phyloP scores from a whole-genome alignment of 768 basidiomycete species.

The Amanita polypyramis region DNA sequence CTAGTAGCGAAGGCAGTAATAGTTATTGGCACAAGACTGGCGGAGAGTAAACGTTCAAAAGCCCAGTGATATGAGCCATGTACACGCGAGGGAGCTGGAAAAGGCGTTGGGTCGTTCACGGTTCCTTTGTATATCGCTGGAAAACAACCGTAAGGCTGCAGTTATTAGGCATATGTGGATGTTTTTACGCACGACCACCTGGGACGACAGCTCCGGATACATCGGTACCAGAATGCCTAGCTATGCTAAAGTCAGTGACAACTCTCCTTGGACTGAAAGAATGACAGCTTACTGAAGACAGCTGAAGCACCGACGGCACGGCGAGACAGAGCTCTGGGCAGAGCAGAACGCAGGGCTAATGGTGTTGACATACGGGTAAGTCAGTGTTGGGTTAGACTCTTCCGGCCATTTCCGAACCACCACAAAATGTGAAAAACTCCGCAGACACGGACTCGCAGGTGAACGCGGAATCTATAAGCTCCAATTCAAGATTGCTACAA shows the following conservation, averaged over 20 bases:
- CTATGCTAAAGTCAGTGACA: neutral
- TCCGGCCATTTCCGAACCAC: neutral
- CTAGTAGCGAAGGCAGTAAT: conserved; percentile 78
- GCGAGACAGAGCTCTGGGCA: neutral
- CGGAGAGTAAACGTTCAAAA: conserved; percentile 88
- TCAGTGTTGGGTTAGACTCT: neutral
- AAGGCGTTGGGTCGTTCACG: conserved; percentile 90
- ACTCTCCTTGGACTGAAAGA: neutral
- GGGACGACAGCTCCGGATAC: conserved; percentile 2
- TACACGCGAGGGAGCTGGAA: conserved; percentile 68
- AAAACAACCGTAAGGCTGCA: neutral
- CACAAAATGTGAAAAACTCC: too few relatives aligned
- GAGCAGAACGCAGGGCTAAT: conserved; percentile 1
- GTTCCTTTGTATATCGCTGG: conserved; percentile 82
- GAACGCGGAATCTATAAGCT: too few relatives aligned
- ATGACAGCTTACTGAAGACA: neutral
- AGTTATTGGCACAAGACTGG: conserved; percentile 80
- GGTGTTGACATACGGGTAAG: neutral
- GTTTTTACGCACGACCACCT: conserved; percentile 5
- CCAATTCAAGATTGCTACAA: too few relatives aligned
- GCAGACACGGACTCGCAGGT: too few relatives aligned
- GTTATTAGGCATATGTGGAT: neutral
- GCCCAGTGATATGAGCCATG: conserved; percentile 91
- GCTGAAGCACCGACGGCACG: neutral
- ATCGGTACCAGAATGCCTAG: conserved; percentile 1